These are phyloP conservation scores for Lumnitzera racemosa DNA, from an alignment of 345 rosid species.

Conservation along the genomic window DNA sequence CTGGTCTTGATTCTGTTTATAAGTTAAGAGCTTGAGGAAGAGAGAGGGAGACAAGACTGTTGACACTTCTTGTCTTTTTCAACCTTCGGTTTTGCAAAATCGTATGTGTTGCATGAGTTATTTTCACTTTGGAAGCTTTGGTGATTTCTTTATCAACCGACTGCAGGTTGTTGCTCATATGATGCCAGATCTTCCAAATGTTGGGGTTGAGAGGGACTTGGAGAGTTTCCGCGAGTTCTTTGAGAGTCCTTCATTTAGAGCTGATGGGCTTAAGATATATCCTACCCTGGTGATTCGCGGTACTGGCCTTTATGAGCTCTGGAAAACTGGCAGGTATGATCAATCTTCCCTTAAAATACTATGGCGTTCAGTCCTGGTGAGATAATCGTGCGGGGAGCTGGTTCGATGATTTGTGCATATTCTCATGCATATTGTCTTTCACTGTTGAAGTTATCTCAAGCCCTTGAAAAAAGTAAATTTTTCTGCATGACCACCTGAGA, in stretches of 20 bases:
- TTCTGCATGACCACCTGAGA: no score
- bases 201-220: constrained; percentile 94
- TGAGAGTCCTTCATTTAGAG: constrained; percentile 91
- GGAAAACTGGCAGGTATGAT: constrained; percentile 92
- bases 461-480: no score
- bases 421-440: no score
- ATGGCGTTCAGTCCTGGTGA: no score
- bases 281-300: constrained; percentile 99
- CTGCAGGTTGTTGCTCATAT: constrained; percentile 96
- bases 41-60: no score
- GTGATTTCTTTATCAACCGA: constrained; percentile 14
- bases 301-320: constrained; percentile 93
- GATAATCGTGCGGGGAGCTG: no score
- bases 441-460: no score
- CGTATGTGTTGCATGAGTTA: neutral
- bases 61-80: no score
- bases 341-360: neutral
- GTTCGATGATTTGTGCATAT: no score
- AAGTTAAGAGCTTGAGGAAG: no score
- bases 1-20: neutral
- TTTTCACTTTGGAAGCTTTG: constrained; percentile 1
- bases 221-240: constrained; percentile 96
- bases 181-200: constrained; percentile 99
- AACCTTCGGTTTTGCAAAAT: no score
- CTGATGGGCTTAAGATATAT: constrained; percentile 96